Percentiles rank a stretch among this genome's conserved stretches.
Evolutionary conservation across 2,329 filamentous ascomycete species (phyloP).

Genomic region (Monosporascus sp.): DNA sequence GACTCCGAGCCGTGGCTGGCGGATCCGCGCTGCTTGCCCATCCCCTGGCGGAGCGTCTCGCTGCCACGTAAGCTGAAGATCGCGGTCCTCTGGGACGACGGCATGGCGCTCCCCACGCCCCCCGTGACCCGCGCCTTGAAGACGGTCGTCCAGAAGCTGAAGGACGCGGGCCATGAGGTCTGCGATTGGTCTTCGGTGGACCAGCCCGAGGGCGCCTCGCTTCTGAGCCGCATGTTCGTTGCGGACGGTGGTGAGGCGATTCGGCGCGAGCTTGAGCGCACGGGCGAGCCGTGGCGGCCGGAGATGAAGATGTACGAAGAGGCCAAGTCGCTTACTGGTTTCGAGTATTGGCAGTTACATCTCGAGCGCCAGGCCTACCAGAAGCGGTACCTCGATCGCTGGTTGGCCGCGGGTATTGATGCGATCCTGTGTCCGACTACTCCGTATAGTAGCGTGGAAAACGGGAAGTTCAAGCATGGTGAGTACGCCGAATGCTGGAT

Average conservation of each 20-base stretch:
- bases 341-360: conserved; percentile 45
- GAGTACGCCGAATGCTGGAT: conserved; percentile 8
- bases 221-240: conserved; percentile 42
- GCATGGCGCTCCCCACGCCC: conserved; percentile 59
- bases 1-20: conserved; percentile 48
- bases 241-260: conserved; percentile 42
- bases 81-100: conserved; percentile 61
- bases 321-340: conserved; percentile 34
- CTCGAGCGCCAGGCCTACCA: conserved; percentile 39
- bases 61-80: conserved; percentile 43
- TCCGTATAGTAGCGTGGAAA: conserved; percentile 37
- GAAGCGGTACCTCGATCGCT: conserved; percentile 41
- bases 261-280: conserved; percentile 30
- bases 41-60: conserved; percentile 45
- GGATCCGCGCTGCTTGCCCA: conserved; percentile 53
- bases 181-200: conserved; percentile 46
- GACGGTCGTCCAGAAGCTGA: conserved; percentile 37
- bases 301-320: conserved; percentile 20
- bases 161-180: conserved; percentile 43
- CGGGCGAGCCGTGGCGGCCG: conserved; percentile 34
- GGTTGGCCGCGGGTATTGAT: conserved; percentile 48
- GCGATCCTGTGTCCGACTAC: conserved; percentile 56
- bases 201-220: conserved; percentile 30
- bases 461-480: conserved; percentile 40
- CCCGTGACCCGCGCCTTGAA: conserved; percentile 54